These are phyloP conservation scores for Botrytis squamosa DNA, from an alignment of 2,329 filamentous ascomycete species.

Conservation along the genomic window DNA sequence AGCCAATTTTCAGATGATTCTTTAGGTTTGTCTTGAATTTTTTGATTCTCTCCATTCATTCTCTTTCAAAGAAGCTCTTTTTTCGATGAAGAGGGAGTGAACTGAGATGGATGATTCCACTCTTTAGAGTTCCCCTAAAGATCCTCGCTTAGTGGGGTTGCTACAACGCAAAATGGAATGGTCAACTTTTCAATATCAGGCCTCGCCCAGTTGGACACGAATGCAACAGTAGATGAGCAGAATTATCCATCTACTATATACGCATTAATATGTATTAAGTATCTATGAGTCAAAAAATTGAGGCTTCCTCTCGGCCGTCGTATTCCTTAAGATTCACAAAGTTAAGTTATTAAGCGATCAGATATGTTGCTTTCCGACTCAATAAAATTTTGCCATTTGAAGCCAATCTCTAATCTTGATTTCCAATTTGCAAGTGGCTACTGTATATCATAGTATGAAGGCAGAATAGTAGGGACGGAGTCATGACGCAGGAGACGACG, in stretches of 20 bases:
- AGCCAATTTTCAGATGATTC: not conserved
- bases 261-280: not conserved
- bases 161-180: not conserved
- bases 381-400: not conserved
- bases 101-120: not conserved
- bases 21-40: not conserved
- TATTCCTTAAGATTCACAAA: not conserved
- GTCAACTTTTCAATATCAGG: not conserved
- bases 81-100: not conserved
- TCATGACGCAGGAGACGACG: not conserved
- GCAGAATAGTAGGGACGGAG: not conserved
- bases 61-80: not conserved
- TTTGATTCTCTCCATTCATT: not conserved
- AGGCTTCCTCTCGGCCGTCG: not conserved
- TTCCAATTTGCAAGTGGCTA: not conserved
- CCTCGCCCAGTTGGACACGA: not conserved
- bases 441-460: not conserved
- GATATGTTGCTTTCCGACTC: not conserved
- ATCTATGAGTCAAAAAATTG: not conserved
- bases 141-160: not conserved
- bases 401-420: not conserved
- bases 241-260: no score
- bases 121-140: not conserved
- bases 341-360: fast-evolving
- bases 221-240: not conserved